phyloP scores from a whole-genome alignment of 1,139 yeast genomes.

The Pichia inconspicua region DNA sequence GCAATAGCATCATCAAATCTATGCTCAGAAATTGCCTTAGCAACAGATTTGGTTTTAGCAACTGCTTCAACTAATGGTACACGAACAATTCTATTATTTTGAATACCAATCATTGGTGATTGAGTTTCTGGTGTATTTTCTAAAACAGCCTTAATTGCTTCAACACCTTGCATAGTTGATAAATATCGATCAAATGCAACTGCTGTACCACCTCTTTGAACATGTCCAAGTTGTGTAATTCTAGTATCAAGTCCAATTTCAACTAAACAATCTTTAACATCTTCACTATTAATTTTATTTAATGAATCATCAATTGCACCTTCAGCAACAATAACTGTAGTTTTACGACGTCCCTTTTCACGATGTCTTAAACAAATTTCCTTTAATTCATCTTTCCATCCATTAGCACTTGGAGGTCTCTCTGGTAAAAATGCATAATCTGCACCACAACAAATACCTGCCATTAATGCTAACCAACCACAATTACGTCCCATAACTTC shows the following conservation, averaged over 20 bases:
- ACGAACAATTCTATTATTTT: conserved; percentile 80
- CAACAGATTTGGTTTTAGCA: conserved; percentile 74
- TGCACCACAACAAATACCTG: conserved; percentile 93
- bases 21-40: conserved; percentile 69
- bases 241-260: conserved; percentile 87
- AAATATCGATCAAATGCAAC: conserved; percentile 86
- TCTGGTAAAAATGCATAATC: conserved; percentile 93
- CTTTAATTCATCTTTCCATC: conserved; percentile 77
- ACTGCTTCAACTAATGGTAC: conserved; percentile 87
- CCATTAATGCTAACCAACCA: conserved; percentile 97
- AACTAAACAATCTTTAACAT: conserved; percentile 73
- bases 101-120: conserved; percentile 88
- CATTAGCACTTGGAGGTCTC: conserved; percentile 58
- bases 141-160: conserved; percentile 89
- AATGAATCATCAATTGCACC: conserved; percentile 87
- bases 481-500: conserved; percentile 99
- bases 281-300: conserved; percentile 69
- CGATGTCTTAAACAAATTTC: conserved; percentile 68
- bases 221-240: conserved; percentile 92
- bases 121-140: conserved; percentile 86
- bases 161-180: conserved; percentile 95
- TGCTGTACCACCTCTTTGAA: conserved; percentile 97
- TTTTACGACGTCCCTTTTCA: conserved; percentile 80
- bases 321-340: conserved; percentile 94
- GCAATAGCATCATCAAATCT: conserved; percentile 83